Evolutionary conservation across 306 rosid genomes (phyloP).

Genomic region (Pueraria montana): DNA sequence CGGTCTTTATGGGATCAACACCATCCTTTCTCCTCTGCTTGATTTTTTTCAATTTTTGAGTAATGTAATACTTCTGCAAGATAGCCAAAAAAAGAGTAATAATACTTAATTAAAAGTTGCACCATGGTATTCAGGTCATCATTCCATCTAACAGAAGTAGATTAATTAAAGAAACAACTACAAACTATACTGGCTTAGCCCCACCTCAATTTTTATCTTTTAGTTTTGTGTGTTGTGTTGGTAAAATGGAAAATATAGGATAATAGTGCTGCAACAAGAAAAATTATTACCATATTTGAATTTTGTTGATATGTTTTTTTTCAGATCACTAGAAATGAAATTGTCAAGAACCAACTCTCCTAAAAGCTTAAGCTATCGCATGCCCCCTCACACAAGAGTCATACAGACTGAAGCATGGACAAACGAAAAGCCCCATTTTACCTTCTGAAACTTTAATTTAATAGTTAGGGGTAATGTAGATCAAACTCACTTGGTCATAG

Average conservation of each 20-base stretch:
- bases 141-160: constrained; percentile 34
- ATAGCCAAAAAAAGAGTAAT: constrained; percentile 41
- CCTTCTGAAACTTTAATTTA: background rate
- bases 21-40: constrained; percentile 74
- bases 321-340: background rate
- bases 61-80: constrained; percentile 74
- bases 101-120: constrained; percentile 41
- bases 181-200: constrained; percentile 16
- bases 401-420: background rate
- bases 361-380: background rate
- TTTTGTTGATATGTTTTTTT: background rate
- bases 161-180: constrained; percentile 33
- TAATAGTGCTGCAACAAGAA: constrained; percentile 10
- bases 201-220: background rate
- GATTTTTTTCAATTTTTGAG: constrained; percentile 55
- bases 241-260: constrained; percentile 18
- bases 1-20: constrained; percentile 86
- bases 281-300: constrained; percentile 5
- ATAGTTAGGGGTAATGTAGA: background rate
- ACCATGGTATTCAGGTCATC: constrained; percentile 13
- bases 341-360: background rate
- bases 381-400: constrained; percentile 7
- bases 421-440: background rate
- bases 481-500: background rate
- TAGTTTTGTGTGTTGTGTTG: background rate